Evolutionary conservation across 345 rosid species (phyloP).

Genomic region (Gossypium ekmanianum): DNA sequence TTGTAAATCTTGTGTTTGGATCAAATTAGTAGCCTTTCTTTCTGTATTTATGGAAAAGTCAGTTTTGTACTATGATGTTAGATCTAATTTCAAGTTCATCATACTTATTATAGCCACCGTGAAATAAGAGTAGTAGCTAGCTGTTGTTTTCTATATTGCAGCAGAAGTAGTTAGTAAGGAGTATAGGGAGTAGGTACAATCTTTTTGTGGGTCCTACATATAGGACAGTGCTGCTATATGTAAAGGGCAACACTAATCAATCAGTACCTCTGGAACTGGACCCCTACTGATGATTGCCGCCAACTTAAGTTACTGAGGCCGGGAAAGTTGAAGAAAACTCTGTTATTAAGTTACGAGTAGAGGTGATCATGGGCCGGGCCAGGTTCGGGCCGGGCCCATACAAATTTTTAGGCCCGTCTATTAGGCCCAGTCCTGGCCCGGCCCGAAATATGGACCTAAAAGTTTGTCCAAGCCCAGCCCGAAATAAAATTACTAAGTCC

Average conservation of each 20-base stretch:
- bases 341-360: neutral
- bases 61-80: neutral
- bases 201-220: neutral
- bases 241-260: neutral
- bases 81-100: neutral
- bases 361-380: too few species aligned
- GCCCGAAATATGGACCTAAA: too few species aligned
- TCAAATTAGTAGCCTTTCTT: neutral
- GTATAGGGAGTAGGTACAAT: neutral
- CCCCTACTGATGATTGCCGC: neutral
- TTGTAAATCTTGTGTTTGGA: slow-evolving; percentile 9
- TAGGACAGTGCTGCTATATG: neutral
- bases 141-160: neutral
- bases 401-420: too few species aligned
- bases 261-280: neutral
- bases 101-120: too few species aligned
- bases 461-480: too few species aligned
- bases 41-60: neutral
- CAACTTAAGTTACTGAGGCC: too few species aligned
- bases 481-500: too few species aligned
- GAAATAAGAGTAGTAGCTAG: too few species aligned
- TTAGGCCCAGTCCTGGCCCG: too few species aligned
- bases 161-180: neutral
- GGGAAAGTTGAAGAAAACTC: neutral
- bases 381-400: too few species aligned